Base-by-base conservation (phyloP, 306 rosid genomes). In the Canavalia ensiformis region DNA sequence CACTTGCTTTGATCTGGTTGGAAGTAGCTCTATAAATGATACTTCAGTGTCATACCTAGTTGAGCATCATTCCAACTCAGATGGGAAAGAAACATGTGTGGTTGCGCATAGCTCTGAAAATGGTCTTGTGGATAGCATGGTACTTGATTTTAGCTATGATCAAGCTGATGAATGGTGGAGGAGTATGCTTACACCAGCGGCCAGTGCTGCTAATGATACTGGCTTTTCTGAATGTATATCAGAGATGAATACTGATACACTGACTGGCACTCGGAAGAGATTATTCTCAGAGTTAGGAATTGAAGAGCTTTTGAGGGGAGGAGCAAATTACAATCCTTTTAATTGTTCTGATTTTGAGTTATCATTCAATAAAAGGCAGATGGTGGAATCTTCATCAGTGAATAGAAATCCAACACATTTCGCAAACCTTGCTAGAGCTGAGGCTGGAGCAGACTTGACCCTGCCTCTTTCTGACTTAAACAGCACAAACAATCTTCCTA, bases 231-330 rank as follows among this genome's bases (percentile, higher is more conserved):
- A 88, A 62, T 77, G 87, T 75, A 5, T 81, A 42, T 78, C 93
- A 45, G 92, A 87, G 68, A 59, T 76, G 30, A 87, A 85, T 77
- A 33, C 34, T 10, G 77, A 74, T 82, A 66, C 91, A 29, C 39
- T 9, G 10, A 60, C 86, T 33, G 70, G 78, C 37, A 84, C 89
- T 11, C 65, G 68, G 52, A 90, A 88, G 74, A 88, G 99, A 29
- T 70, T 93, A 29, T 95, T 93, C 81, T 87, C 94, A 1, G 92
- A 92, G 72, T 85, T 90, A 39, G 93, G 91, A 52, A 82, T 90
- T 33, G 92, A 90, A 79, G 91, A 88, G 81, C 90, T 91, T 83
- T 88, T 91, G 85, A 84, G 44, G 60, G 90, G 88, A 70, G 77
- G 69, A 62, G 76, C 69, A 78, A 86, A 42, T 86, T 55, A 82